Conservation (phyloP, 208 protist genomes). For the Herpetomonas samuelpessoai region DNA sequence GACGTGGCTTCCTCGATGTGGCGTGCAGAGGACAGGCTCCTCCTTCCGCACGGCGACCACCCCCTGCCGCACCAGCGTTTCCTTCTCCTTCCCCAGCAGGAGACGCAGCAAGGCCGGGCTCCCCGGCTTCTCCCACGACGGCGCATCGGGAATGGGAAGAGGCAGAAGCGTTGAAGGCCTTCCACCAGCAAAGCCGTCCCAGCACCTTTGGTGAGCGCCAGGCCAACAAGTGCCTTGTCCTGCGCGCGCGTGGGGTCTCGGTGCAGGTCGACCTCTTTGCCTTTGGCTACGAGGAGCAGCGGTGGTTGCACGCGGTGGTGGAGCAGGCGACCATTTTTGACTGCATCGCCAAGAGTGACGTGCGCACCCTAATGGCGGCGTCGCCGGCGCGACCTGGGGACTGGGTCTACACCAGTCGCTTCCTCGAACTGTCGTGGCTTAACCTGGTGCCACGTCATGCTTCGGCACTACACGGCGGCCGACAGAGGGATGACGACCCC, state of each 20-base stretch:
- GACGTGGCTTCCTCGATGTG: slow-evolving; percentile 24
- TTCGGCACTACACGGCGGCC: slow-evolving; percentile 8
- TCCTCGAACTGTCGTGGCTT: slow-evolving; percentile 30
- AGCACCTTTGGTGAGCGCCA: slow-evolving; percentile 38
- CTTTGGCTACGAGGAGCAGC: slow-evolving; percentile 31
- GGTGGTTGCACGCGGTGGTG: slow-evolving; percentile 41
- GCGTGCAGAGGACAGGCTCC: too few relatives aligned
- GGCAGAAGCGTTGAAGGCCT: not conserved
- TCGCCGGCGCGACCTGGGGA: slow-evolving; percentile 18
- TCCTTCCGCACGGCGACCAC: too few relatives aligned
- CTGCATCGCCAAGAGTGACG: slow-evolving; percentile 53
- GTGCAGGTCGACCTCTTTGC: slow-evolving; percentile 46
- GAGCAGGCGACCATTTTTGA: slow-evolving; percentile 48
- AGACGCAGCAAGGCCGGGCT: too few relatives aligned
- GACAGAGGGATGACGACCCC: too few relatives aligned
- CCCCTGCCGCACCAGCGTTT: too few relatives aligned
- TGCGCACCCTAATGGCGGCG: slow-evolving; percentile 43
- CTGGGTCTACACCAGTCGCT: slow-evolving; percentile 6
- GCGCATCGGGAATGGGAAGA: too few relatives aligned
- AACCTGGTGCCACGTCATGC: slow-evolving; percentile 22
- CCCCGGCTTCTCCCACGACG: not conserved
- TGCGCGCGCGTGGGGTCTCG: slow-evolving; percentile 36
- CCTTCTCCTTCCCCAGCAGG: not conserved
- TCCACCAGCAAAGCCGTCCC: not conserved
- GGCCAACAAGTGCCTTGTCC: slow-evolving; percentile 47